These are phyloP conservation scores for Candida sithepensis DNA, from an alignment of 805 yeast genomes.

Conservation along the genomic window DNA sequence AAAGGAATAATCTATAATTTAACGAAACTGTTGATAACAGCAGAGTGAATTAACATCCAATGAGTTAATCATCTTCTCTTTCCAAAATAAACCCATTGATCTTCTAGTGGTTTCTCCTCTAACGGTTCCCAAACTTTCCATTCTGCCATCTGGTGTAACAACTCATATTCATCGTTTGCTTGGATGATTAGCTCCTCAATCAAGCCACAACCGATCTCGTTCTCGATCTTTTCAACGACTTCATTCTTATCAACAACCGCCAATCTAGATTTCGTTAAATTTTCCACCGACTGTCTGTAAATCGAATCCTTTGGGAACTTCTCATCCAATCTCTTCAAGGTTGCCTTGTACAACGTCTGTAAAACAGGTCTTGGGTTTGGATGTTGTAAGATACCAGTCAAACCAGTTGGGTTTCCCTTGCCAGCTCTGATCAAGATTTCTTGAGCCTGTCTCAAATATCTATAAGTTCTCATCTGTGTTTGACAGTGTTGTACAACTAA, in stretches of 20 bases:
- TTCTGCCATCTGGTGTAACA: slow-evolving; percentile 63
- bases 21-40: background rate
- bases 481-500: no score
- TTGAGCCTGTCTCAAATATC: slow-evolving; percentile 38
- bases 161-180: slow-evolving; percentile 73
- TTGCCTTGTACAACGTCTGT: slow-evolving; percentile 64
- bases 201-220: slow-evolving; percentile 74
- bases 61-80: slow-evolving; percentile 41
- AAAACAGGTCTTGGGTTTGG: slow-evolving; percentile 83
- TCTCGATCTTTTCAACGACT: slow-evolving; percentile 63
- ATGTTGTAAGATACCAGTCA: slow-evolving; percentile 74
- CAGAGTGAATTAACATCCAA: background rate
- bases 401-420: slow-evolving; percentile 72
- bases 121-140: slow-evolving; percentile 78
- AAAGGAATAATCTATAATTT: background rate
- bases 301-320: slow-evolving; percentile 71
- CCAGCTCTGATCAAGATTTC: slow-evolving; percentile 51
- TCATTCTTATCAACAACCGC: slow-evolving; percentile 61
- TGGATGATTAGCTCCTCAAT: slow-evolving; percentile 80
- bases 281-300: slow-evolving; percentile 71
- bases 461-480: slow-evolving; percentile 33
- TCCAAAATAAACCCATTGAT: slow-evolving; percentile 82
- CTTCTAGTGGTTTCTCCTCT: slow-evolving; percentile 73
- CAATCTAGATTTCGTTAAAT: slow-evolving; percentile 66
- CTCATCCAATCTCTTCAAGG: slow-evolving; percentile 52